These are phyloP conservation scores for Bonia amplexicaulis DNA, from an alignment of 176 grass and related monocot species.

Conservation along the genomic window DNA sequence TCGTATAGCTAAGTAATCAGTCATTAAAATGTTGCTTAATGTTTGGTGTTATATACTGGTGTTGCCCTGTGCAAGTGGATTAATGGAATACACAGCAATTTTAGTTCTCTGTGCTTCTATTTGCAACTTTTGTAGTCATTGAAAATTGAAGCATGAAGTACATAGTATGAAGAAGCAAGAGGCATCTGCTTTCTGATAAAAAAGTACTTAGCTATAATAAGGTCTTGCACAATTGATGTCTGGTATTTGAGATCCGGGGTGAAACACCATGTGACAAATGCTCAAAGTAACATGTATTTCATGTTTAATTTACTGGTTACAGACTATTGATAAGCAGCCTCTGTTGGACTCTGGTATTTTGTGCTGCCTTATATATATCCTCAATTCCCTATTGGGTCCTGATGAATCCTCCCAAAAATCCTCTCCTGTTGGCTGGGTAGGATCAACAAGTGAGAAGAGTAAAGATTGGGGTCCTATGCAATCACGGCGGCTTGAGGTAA, in stretches of 20 bases:
- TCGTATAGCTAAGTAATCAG: neutral
- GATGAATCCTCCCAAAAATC: conserved; percentile 53
- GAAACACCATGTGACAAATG: conserved; percentile 11
- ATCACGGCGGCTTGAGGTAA: conserved; percentile 87
- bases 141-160: conserved; percentile 8
- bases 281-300: conserved; percentile 29
- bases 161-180: conserved; percentile 14
- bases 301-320: conserved; percentile 53
- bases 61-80: neutral
- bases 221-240: neutral
- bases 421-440: conserved; percentile 33
- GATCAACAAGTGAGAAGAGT: conserved; percentile 56
- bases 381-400: conserved; percentile 78
- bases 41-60: neutral
- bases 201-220: conserved; percentile 16
- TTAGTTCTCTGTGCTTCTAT: conserved; percentile 8
- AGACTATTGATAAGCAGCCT: conserved; percentile 88
- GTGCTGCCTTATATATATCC: conserved; percentile 92
- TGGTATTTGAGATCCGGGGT: conserved; percentile 18
- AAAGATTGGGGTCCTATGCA: conserved; percentile 43
- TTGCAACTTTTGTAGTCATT: neutral
- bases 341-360: conserved; percentile 97
- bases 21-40: conserved; percentile 6
- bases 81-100: neutral
- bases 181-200: conserved; percentile 11